These are phyloP conservation scores for Letharia lupina DNA, from an alignment of 495 filamentous ascomycete species.

Conservation along the genomic window DNA sequence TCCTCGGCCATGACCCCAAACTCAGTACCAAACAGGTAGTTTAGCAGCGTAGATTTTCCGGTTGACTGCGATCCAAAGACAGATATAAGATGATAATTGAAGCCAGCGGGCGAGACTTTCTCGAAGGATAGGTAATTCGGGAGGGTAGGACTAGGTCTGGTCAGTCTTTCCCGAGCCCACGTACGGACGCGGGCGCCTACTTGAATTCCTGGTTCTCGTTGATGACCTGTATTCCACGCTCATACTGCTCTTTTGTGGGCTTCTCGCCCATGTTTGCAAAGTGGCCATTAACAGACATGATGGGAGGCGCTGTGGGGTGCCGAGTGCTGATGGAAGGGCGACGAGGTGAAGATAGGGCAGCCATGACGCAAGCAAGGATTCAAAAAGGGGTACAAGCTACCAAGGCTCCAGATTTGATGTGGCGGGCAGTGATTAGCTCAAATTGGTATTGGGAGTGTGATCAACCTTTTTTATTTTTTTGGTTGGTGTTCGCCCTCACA, in stretches of 20 bases:
- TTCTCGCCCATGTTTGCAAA: conserved; percentile 70
- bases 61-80: conserved; percentile 98
- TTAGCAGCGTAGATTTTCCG: conserved; percentile 93
- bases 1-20: conserved; percentile 94
- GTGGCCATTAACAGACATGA: conserved; percentile 77
- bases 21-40: conserved; percentile 88
- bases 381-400: neutral
- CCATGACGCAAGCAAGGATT: conserved; percentile 6
- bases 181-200: conserved; percentile 42
- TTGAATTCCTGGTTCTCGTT: conserved; percentile 95
- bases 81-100: conserved; percentile 98
- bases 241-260: conserved; percentile 60
- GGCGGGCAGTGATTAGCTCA: neutral
- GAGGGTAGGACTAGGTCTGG: conserved; percentile 56
- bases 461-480: neutral
- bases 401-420: neutral
- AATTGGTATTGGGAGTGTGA: neutral
- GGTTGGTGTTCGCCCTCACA: neutral
- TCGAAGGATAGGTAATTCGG: conserved; percentile 71
- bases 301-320: conserved; percentile 46
- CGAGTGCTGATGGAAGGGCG: conserved; percentile 20
- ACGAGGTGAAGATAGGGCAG: conserved; percentile 15
- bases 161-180: neutral
- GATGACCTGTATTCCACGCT: conserved; percentile 93
- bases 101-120: conserved; percentile 74